Percentiles rank a stretch among this genome's conserved stretches.
phyloP scores from a whole-genome alignment of 129 eudicot genomes.

The Mikania micrantha region DNA sequence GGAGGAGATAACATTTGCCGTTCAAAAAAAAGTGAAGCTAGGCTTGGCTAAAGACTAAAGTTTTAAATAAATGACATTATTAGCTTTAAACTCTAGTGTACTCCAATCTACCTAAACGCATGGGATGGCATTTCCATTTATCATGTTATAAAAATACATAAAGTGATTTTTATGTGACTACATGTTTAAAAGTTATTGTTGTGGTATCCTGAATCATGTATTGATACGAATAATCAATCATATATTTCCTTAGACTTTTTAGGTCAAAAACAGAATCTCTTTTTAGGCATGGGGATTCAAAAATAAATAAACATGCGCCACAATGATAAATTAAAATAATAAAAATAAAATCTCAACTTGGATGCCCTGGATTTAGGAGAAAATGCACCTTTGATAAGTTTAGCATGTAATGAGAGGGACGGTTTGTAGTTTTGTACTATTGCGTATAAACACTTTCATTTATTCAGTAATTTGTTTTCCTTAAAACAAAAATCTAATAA shows the following conservation, averaged over 20 bases:
- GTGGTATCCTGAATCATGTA: not conserved
- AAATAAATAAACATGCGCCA: conserved; percentile 9
- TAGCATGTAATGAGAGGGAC: conserved; percentile 1
- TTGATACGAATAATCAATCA: too few relatives aligned
- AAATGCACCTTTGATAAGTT: conserved; percentile 1
- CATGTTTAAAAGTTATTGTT: not conserved
- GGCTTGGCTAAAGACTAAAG: too few relatives aligned
- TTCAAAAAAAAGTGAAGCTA: too few relatives aligned
- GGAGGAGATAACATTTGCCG: too few relatives aligned
- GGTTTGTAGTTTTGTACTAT: not conserved
- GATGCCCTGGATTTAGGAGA: conserved; percentile 12
- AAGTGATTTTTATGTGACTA: not conserved
- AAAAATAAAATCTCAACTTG: not conserved
- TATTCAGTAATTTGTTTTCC: too few relatives aligned
- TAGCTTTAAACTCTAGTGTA: too few relatives aligned
- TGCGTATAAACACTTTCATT: not conserved
- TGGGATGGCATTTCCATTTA: not conserved
- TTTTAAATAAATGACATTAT: too few relatives aligned
- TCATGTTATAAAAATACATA: not conserved
- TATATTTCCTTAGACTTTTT: not conserved
- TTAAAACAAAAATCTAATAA: too few relatives aligned
- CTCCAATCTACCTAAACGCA: too few relatives aligned
- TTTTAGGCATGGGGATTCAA: conserved; percentile 12
- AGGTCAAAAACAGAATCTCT: conserved; percentile 14
- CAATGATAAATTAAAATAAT: conserved; percentile 1